phyloP scores from a whole-genome alignment of 306 rosid genomes.

The Lathyrus sativus region DNA sequence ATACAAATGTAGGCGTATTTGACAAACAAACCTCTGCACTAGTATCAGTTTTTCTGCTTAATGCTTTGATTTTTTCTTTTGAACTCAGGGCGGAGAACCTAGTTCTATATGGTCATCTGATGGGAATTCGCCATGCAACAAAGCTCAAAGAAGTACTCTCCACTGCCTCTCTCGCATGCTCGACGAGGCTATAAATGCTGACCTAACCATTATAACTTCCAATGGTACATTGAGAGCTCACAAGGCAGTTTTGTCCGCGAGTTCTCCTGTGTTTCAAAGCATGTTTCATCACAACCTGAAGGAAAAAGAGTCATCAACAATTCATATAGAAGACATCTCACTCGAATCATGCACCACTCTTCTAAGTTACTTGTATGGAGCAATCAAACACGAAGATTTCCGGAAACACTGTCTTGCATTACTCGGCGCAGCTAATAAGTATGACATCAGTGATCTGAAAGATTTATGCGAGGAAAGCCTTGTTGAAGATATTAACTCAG shows the following conservation, averaged over 20 bases:
- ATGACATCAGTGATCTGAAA: conserved; percentile 62
- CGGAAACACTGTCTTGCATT: conserved; percentile 77
- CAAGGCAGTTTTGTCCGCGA: conserved; percentile 80
- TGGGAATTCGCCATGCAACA: conserved; percentile 52
- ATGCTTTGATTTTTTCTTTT: conserved; percentile 26
- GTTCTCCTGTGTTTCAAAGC: conserved; percentile 85
- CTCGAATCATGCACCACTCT: conserved; percentile 67
- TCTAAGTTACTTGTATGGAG: conserved; percentile 72
- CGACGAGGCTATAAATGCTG: conserved; percentile 69
- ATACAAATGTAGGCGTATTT: background rate
- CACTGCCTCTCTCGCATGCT: conserved; percentile 81
- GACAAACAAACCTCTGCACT: conserved; percentile 2
- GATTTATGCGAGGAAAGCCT: conserved; percentile 88
- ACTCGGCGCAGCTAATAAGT: conserved; percentile 81
- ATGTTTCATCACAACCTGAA: conserved; percentile 81
- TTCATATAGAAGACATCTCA: conserved; percentile 79
- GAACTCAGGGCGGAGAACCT: conserved; percentile 66
- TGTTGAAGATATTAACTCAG: conserved; percentile 72
- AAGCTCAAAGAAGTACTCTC: conserved; percentile 59
- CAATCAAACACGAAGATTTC: conserved; percentile 75
- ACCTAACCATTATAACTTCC: conserved; percentile 63
- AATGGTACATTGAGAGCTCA: conserved; percentile 79
- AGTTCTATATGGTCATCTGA: conserved; percentile 68
- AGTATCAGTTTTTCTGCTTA: background rate
- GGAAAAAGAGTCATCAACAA: conserved; percentile 77